These are phyloP conservation scores for Taiozyma sp. DNA, from an alignment of 1,139 yeast genomes.

Conservation along the genomic window DNA sequence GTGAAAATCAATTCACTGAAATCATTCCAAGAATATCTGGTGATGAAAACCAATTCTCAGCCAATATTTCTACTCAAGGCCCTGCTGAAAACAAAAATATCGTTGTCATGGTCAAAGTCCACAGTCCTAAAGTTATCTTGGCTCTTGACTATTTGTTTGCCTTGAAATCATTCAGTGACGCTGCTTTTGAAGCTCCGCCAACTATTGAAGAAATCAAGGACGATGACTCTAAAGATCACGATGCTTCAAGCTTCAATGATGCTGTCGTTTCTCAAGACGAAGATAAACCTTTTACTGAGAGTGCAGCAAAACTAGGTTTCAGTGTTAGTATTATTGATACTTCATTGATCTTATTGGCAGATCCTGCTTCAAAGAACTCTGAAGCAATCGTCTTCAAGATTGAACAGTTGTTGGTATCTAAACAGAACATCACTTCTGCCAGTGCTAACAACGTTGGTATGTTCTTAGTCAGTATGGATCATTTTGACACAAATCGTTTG, in stretches of 20 bases:
- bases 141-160: slow-evolving; percentile 87
- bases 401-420: slow-evolving; percentile 70
- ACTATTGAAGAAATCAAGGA: slow-evolving; percentile 12
- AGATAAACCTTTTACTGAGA: not conserved
- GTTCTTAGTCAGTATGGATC: slow-evolving; percentile 76
- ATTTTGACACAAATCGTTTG: slow-evolving; percentile 52
- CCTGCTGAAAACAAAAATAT: slow-evolving; percentile 38
- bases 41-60: slow-evolving; percentile 68
- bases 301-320: slow-evolving; percentile 37
- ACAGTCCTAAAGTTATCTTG: slow-evolving; percentile 74
- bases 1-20: slow-evolving; percentile 68
- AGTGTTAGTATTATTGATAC: slow-evolving; percentile 75
- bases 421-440: slow-evolving; percentile 58
- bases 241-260: slow-evolving; percentile 6
- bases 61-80: slow-evolving; percentile 44
- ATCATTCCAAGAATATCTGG: slow-evolving; percentile 70
- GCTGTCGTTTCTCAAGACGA: not conserved
- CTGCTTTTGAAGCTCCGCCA: slow-evolving; percentile 29
- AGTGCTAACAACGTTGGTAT: slow-evolving; percentile 82
- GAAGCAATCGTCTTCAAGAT: slow-evolving; percentile 91
- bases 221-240: slow-evolving; percentile 9
- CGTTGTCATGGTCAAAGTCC: slow-evolving; percentile 61
- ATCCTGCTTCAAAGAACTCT: slow-evolving; percentile 62
- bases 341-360: slow-evolving; percentile 75
- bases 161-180: slow-evolving; percentile 56